These are phyloP conservation scores for Ustilago bromivora DNA, from an alignment of 1,284 basidiomycete species.

Conservation along the genomic window DNA sequence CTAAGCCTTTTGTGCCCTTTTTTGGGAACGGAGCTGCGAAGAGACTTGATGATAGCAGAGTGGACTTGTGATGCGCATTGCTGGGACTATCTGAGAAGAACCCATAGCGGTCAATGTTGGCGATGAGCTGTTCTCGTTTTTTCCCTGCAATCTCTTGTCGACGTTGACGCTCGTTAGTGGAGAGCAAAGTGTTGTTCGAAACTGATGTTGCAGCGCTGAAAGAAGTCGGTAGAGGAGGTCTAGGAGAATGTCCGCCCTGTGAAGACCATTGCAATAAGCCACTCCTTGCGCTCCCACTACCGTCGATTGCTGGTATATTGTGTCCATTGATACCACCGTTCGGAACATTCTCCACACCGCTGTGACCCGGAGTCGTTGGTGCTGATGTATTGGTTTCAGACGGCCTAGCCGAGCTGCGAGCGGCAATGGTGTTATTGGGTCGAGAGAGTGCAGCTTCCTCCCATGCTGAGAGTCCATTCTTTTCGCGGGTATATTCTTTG, in stretches of 20 bases:
- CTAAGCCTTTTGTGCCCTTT: conserved; percentile 20
- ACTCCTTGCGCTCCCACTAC: conserved; percentile 15
- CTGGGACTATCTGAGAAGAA: conserved; percentile 41
- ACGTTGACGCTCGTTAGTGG: conserved; percentile 35
- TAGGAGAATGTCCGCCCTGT: not conserved
- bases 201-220: conserved; percentile 18
- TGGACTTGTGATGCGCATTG: conserved; percentile 29
- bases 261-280: conserved; percentile 5
- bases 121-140: conserved; percentile 43
- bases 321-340: conserved; percentile 13
- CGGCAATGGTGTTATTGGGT: conserved; percentile 12
- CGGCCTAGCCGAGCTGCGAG: conserved; percentile 1
- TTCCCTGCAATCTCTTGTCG: conserved; percentile 44
- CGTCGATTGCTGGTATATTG: conserved; percentile 3
- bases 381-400: not conserved
- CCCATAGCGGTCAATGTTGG: conserved; percentile 56
- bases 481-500: conserved; percentile 63
- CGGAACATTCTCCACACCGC: not conserved
- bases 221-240: conserved; percentile 2
- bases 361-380: not conserved
- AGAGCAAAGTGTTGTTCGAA: conserved; percentile 28
- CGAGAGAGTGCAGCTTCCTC: conserved; percentile 43
- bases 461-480: conserved; percentile 48
- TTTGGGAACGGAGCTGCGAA: conserved; percentile 33
- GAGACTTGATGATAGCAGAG: conserved; percentile 22